Percentiles rank a stretch among this genome's conserved stretches.
phyloP scores from a whole-genome alignment of 306 rosid genomes.

The Rubus parviflorus region DNA sequence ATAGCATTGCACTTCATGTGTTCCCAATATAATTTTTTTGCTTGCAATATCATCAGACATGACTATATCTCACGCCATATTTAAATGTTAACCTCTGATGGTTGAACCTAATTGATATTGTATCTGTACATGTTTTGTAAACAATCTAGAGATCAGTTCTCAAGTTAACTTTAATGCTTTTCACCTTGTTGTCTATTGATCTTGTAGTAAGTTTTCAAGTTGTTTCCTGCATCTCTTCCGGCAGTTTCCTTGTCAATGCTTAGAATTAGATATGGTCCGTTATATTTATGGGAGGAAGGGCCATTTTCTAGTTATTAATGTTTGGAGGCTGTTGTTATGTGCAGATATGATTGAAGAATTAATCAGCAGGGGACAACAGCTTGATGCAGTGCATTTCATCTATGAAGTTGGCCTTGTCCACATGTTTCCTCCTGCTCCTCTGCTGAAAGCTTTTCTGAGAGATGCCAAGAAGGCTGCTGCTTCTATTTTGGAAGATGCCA shows the following conservation, averaged over 20 bases:
- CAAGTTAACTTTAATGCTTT: background rate
- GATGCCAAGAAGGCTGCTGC: slow-evolving; percentile 97
- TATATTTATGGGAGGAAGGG: background rate
- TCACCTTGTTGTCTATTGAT: background rate
- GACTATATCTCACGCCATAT: background rate
- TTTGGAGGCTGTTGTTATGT: slow-evolving; percentile 2
- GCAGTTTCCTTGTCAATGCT: background rate
- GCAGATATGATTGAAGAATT: slow-evolving; percentile 95
- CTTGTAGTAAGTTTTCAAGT: background rate
- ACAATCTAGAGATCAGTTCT: background rate
- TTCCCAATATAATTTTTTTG: background rate
- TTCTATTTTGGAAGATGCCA: slow-evolving; percentile 86
- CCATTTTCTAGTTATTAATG: slow-evolving; percentile 6
- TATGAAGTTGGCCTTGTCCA: slow-evolving; percentile 88
- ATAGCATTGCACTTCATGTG: background rate
- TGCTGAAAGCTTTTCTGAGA: slow-evolving; percentile 80
- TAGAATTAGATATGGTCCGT: background rate
- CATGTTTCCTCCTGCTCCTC: slow-evolving; percentile 85
- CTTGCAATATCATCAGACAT: background rate
- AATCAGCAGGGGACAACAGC: slow-evolving; percentile 96
- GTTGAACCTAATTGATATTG: background rate
- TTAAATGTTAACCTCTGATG: background rate
- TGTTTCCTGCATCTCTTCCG: background rate
- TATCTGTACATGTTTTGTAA: background rate
- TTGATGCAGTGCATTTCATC: slow-evolving; percentile 97